Percentiles rank a stretch among this genome's conserved stretches.
Conservation (phyloP, 2,329 filamentous ascomycete genomes). For the Hypomyces perniciosus region DNA sequence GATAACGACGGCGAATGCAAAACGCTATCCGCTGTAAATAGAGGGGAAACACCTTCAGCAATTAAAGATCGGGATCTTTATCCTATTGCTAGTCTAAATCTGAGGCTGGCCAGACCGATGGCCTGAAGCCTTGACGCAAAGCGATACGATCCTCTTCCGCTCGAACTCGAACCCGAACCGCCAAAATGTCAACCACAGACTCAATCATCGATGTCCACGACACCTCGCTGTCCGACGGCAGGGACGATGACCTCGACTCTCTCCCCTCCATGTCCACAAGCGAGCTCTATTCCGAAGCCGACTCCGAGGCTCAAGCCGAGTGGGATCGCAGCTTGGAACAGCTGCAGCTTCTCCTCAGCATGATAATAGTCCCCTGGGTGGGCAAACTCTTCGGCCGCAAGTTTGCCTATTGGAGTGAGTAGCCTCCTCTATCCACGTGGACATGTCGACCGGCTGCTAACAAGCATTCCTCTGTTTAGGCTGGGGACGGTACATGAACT, state of each 20-base stretch:
- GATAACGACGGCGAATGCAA: not conserved
- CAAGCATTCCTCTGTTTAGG: conserved; percentile 44
- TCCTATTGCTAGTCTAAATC: not conserved
- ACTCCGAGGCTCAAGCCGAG: conserved; percentile 85
- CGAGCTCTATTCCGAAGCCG: conserved; percentile 51
- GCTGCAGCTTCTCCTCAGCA: conserved; percentile 83
- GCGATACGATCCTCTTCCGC: not conserved
- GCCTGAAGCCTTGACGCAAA: not conserved
- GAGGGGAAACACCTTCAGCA: not conserved
- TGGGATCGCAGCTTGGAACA: conserved; percentile 95
- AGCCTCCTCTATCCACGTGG: not conserved
- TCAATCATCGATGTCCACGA: conserved; percentile 48
- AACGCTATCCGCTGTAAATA: not conserved
- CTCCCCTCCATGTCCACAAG: conserved; percentile 57
- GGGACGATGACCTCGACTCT: conserved; percentile 54
- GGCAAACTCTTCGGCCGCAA: conserved; percentile 94
- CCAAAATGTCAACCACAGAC: conserved; percentile 33
- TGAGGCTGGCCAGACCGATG: not conserved
- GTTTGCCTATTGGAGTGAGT: conserved; percentile 91
- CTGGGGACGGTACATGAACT: conserved; percentile 91
- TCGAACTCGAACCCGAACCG: not conserved
- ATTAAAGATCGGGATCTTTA: not conserved
- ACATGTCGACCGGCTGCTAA: conserved; percentile 13
- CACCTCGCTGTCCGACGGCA: conserved; percentile 40
- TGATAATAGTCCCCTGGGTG: conserved; percentile 89